phyloP scores from a whole-genome alignment of 441 rosid genomes.

The Croton laevigatus region DNA sequence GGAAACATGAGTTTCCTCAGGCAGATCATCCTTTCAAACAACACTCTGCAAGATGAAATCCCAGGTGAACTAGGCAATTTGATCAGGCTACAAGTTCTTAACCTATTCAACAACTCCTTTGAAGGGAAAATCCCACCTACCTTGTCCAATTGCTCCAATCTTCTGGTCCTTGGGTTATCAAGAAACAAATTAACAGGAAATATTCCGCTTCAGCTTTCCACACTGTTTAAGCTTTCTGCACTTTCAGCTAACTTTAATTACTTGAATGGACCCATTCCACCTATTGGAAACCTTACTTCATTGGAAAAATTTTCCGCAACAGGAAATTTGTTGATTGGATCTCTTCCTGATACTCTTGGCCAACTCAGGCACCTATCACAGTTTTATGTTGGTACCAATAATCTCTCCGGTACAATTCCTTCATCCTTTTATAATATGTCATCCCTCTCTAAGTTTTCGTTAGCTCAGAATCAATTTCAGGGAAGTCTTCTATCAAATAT shows the following conservation, averaged over 20 bases:
- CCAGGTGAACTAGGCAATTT: conserved; percentile 16
- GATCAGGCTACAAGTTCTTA: not conserved
- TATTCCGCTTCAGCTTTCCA: not conserved
- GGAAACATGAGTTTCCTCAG: conserved; percentile 22
- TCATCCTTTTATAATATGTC: not conserved
- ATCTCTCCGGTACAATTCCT: conserved; percentile 2
- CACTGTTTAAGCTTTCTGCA: not conserved
- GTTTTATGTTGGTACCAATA: not conserved
- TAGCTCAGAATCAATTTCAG: not conserved
- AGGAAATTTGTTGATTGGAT: not conserved
- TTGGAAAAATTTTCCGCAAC: not conserved
- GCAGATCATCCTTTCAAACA: fast-evolving
- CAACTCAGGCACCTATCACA: not conserved
- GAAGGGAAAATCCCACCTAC: too few species aligned
- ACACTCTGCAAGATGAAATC: conserved; percentile 15
- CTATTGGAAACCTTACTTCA: not conserved
- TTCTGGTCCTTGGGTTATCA: too few species aligned
- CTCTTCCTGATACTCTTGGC: not conserved
- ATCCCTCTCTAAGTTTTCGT: not conserved
- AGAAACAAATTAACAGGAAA: not conserved
- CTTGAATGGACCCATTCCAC: not conserved
- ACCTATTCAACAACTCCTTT: conserved; percentile 12
- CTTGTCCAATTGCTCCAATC: too few species aligned
- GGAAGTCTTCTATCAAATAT: not conserved
- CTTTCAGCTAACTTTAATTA: fast-evolving